Evolutionary conservation across 2,329 filamentous ascomycete species (phyloP).

Genomic region (Pseudovirgaria hyperparasitica): DNA sequence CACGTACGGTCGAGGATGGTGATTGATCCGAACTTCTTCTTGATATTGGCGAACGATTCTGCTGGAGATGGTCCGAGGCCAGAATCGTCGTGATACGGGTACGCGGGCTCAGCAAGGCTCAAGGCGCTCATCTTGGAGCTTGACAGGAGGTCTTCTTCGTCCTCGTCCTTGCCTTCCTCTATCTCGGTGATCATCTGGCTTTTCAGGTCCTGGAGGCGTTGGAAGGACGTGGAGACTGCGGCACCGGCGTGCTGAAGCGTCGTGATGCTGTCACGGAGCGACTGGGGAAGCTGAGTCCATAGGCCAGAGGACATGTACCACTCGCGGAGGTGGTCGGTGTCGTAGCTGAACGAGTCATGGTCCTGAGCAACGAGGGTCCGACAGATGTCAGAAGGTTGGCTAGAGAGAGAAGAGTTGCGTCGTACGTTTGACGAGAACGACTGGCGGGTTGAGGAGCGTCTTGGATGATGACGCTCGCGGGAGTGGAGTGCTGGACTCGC

Average conservation of each 20-base stretch:
- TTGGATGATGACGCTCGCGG: constrained; percentile 3
- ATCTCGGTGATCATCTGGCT: too few species aligned
- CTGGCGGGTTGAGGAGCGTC: constrained; percentile 3
- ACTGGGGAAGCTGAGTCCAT: constrained; percentile 21
- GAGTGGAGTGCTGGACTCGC: too few species aligned
- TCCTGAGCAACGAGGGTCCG: constrained; percentile 21
- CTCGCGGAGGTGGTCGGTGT: constrained; percentile 20
- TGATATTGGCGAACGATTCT: too few species aligned
- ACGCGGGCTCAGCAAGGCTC: too few species aligned
- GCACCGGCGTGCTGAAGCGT: constrained; percentile 31
- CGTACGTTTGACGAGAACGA: constrained; percentile 2
- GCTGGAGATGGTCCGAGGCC: too few species aligned
- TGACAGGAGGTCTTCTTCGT: too few species aligned
- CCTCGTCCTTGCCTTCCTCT: too few species aligned
- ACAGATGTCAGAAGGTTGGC: constrained; percentile 7
- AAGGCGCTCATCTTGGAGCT: too few species aligned
- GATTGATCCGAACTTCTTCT: too few species aligned
- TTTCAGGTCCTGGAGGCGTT: constrained; percentile 16
- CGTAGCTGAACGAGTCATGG: constrained; percentile 24
- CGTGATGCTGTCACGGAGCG: constrained; percentile 19
- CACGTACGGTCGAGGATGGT: too few species aligned
- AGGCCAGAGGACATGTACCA: constrained; percentile 27
- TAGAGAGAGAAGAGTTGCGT: background rate
- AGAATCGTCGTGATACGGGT: too few species aligned
- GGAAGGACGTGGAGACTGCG: constrained; percentile 29